Base-by-base conservation (phyloP, 177 flowering plant genomes). In the Tripterygium wilfordii region DNA sequence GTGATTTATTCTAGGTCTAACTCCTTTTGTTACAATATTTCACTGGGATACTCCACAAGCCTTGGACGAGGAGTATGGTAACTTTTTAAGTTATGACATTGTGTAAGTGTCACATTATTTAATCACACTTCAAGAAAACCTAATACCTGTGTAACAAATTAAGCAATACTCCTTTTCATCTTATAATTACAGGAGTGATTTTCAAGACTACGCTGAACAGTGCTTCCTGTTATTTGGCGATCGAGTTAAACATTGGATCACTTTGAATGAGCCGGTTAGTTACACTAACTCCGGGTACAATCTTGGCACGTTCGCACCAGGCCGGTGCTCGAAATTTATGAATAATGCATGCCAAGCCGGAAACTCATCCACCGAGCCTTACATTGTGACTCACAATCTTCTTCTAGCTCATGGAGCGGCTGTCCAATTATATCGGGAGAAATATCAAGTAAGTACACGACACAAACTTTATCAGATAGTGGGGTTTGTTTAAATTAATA, bases 131-230 rank as follows among this genome's bases (percentile, higher is more conserved):
- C 13, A 7, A 40, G 8, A 6, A 7, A 30, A 30, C 33, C 7
- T 6, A 30, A 30, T 7, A 7, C 12, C 33, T 30, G 33, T 30
- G 7, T 30, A 12, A 6, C 8, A 12, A 6, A 30, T 30, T 12
- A n/a, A n/a, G n/a, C n/a, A n/a, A n/a, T 30, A 12, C 7, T 30
- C 33, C 7, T 30, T 30, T 30, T 6, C 33, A 7, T 6, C 33
- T 6, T 30, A 12, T 12, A 30, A 6, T 6, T 30, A 12, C 33
- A 80, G 81, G 51, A 55, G 54, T 29, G 76, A 80, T 26, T 74
- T 65, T 61, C 28, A 27, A 14, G 72, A 72, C 31, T 77, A 56
- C 13, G 80, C 77, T 3, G 76, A 76, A n/a, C 37, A 74, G 6
- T 70, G 75, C 53, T 76, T 49, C 36, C 49, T 24, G 27, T 6